Conservation (phyloP, 441 rosid species). For the Mallotus japonicus region DNA sequence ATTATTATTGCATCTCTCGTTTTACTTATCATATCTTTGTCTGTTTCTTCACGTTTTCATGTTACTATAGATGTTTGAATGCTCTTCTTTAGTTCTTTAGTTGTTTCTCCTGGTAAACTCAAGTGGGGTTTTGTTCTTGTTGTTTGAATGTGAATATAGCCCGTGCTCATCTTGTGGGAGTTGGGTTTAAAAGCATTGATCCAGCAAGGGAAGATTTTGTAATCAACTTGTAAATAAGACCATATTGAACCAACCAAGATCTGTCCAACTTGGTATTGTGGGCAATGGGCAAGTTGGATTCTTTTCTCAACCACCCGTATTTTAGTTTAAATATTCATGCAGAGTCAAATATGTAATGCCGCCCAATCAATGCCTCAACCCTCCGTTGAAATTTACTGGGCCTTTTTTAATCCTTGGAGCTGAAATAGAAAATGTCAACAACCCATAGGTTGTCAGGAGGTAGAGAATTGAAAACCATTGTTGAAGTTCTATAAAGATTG, state of each 20-base stretch:
- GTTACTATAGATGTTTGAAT: not conserved
- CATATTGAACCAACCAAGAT: constrained; percentile 24
- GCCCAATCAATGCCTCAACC: constrained; percentile 9
- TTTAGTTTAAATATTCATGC: constrained; percentile 11
- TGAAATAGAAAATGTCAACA: constrained; percentile 9
- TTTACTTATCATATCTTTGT: constrained; percentile 20
- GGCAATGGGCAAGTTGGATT: constrained; percentile 15
- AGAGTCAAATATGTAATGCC: constrained; percentile 39
- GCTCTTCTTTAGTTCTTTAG: not conserved
- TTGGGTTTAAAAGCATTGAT: not conserved
- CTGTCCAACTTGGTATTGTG: constrained; percentile 21
- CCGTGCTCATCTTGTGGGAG: not conserved
- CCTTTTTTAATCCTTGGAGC: not conserved
- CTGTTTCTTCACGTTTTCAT: constrained; percentile 24
- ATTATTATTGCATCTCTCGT: not conserved
- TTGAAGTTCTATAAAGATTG: constrained; percentile 13
- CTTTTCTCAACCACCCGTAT: constrained; percentile 26
- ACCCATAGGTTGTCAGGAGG: too few species aligned
- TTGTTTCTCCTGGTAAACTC: not conserved
- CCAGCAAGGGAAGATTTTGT: not conserved
- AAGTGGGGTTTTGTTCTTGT: not conserved
- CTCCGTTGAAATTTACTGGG: constrained; percentile 12
- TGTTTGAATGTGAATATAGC: constrained; percentile 4
- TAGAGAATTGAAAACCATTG: not conserved
- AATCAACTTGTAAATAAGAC: constrained; percentile 21